Conservation (phyloP, 2,329 filamentous ascomycete genomes). For the Ophiobolus disseminans region DNA sequence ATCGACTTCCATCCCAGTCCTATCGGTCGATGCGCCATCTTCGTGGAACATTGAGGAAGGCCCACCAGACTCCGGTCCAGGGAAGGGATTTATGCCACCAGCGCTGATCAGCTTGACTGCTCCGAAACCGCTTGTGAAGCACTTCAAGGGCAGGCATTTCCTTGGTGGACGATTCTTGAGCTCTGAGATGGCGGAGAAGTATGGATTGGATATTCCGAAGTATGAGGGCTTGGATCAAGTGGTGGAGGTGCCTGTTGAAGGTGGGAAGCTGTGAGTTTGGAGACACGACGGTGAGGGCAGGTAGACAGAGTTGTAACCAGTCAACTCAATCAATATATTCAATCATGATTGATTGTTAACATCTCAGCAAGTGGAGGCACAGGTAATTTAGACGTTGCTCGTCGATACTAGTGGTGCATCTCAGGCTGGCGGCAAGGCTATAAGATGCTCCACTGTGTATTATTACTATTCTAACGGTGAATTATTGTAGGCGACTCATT, state of each 20-base stretch:
- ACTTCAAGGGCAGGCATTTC: slow-evolving; percentile 89
- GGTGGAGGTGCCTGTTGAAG: slow-evolving; percentile 69
- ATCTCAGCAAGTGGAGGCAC: too few relatives aligned
- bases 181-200: slow-evolving; percentile 79
- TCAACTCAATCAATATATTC: too few relatives aligned
- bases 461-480: too few relatives aligned
- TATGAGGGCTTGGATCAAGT: slow-evolving; percentile 91
- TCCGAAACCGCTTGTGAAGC: slow-evolving; percentile 85
- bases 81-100: slow-evolving; percentile 79
- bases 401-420: too few relatives aligned
- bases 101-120: slow-evolving; percentile 89
- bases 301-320: too few relatives aligned
- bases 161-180: slow-evolving; percentile 89
- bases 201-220: slow-evolving; percentile 79
- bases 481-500: too few relatives aligned
- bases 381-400: too few relatives aligned
- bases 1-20: slow-evolving; percentile 75
- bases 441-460: too few relatives aligned
- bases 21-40: slow-evolving; percentile 90
- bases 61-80: slow-evolving; percentile 77
- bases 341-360: too few relatives aligned
- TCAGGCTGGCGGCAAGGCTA: too few relatives aligned
- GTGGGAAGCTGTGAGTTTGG: slow-evolving; percentile 31
- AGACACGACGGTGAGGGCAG: too few relatives aligned
- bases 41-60: slow-evolving; percentile 93